phyloP scores from a whole-genome alignment of 345 rosid genomes.

The Lepidium aucheri region DNA sequence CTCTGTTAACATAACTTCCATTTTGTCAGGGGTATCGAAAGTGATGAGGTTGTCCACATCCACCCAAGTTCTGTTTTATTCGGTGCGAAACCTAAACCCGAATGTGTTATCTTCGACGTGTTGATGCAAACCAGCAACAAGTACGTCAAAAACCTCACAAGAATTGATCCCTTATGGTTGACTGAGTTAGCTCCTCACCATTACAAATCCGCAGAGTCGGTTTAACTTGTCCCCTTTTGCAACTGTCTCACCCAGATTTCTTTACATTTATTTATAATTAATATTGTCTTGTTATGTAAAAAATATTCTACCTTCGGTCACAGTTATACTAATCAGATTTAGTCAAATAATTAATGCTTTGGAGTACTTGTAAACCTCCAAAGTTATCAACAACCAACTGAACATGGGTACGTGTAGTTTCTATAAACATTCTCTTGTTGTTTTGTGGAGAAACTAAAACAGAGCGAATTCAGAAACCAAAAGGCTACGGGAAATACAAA shows the following conservation, averaged over 20 bases:
- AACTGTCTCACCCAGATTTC: no score
- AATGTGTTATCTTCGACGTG: constrained; percentile 78
- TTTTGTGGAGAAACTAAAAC: neutral
- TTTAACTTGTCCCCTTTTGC: no score
- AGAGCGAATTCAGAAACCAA: neutral
- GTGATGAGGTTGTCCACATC: constrained; percentile 75
- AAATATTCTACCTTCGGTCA: neutral
- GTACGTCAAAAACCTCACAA: constrained; percentile 67
- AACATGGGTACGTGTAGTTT: neutral
- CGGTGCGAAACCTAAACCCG: constrained; percentile 42
- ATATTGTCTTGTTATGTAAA: neutral
- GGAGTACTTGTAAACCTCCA: neutral
- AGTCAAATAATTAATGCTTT: neutral
- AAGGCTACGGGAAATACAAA: neutral
- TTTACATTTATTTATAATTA: neutral
- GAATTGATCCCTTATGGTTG: constrained; percentile 76
- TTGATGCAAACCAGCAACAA: constrained; percentile 70
- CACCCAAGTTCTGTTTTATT: constrained; percentile 83
- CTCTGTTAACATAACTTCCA: neutral
- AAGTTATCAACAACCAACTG: constrained; percentile 1
- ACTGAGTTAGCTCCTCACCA: constrained; percentile 85
- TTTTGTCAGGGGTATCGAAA: constrained; percentile 73
- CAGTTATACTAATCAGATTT: constrained; percentile 1
- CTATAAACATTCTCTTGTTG: neutral
- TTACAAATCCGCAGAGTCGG: constrained; percentile 28